phyloP scores from a whole-genome alignment of 495 filamentous ascomycete species.

The Sordaria brevicollis region DNA sequence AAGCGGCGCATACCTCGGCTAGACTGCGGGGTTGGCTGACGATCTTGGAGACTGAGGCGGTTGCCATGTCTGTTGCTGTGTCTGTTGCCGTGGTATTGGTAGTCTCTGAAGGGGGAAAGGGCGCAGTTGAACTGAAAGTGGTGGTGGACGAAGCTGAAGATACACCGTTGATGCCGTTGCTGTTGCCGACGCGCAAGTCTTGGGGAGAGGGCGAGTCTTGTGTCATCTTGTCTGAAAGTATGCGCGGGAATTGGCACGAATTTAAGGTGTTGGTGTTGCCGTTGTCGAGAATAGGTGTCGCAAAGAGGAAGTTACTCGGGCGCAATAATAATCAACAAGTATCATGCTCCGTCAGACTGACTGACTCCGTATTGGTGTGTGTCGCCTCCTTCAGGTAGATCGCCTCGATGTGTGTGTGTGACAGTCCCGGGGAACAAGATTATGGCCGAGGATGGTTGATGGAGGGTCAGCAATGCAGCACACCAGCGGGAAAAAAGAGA shows the following conservation, averaged over 20 bases:
- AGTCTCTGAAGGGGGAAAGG: background rate
- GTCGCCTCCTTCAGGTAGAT: background rate
- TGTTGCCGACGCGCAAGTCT: conserved; percentile 5
- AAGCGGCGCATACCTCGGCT: conserved; percentile 22
- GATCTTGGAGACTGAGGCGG: background rate
- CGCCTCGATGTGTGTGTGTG: background rate
- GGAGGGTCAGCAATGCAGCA: background rate
- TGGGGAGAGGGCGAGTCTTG: conserved; percentile 4
- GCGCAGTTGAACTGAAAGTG: background rate
- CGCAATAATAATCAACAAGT: background rate
- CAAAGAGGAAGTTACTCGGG: background rate
- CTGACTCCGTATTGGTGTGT: background rate
- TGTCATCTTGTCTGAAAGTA: conserved; percentile 3
- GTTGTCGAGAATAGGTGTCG: background rate
- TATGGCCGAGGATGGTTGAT: background rate
- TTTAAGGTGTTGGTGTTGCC: background rate
- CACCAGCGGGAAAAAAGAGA: background rate
- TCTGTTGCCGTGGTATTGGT: background rate
- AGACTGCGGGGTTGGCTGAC: conserved; percentile 5
- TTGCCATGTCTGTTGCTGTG: background rate
- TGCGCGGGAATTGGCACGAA: background rate
- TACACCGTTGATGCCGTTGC: too few relatives aligned
- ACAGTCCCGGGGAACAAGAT: background rate
- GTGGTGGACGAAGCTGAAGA: background rate
- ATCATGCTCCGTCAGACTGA: background rate